Base-by-base conservation (phyloP, 257 asterid species). In the Solanum chiquidenum region DNA sequence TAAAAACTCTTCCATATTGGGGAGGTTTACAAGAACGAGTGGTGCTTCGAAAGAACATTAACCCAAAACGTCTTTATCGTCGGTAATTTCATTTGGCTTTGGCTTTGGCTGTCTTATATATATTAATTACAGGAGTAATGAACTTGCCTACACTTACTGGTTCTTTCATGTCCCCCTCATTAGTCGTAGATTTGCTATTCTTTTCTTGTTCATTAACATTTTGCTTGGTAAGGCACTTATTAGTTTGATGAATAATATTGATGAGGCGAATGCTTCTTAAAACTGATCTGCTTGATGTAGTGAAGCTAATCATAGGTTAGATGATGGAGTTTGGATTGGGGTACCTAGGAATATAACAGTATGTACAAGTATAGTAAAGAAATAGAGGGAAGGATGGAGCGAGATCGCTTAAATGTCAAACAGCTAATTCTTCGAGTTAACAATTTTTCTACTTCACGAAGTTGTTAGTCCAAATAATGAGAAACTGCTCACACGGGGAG, bases 1-100 rank as follows among this genome's bases (percentile, higher is more conserved):
- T 97, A 89, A 97, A 94, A 90, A 94, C 96, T 80, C 99, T 97
- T 90, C 99, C 99, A 34, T 97, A 97, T 84, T 97, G 99, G 99
- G 99, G 99, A 90, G 98, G 96, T 68, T 91, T 92, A 80, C 94
- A 93, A 89, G 99, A 97, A 92, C 94, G 99, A 72, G 93, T 90
- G 38, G 92, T 97, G 86, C 96, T 96, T 74, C 94, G 98, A 92
- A 97, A 97, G 97, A 95, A 97, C 89, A 95, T 97, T 79, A 97
- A 97, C 88, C 98, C 99, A 35, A 97, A 95, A 89, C 99, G 98
- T 91, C 98, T 97, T 86, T 97, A 97, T 87, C 94, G 98, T 68
- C 93, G 98, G 99, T 97, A 91, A 88, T 87, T 88, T 84, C 76
- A 44, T 76, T 80, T 79, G 85, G 40, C 66, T 27, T 44, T 49